Evolutionary conservation across 345 rosid species (phyloP), one percentile per base, ranked within the genome.

Genomic region (Brassica carinata): DNA sequence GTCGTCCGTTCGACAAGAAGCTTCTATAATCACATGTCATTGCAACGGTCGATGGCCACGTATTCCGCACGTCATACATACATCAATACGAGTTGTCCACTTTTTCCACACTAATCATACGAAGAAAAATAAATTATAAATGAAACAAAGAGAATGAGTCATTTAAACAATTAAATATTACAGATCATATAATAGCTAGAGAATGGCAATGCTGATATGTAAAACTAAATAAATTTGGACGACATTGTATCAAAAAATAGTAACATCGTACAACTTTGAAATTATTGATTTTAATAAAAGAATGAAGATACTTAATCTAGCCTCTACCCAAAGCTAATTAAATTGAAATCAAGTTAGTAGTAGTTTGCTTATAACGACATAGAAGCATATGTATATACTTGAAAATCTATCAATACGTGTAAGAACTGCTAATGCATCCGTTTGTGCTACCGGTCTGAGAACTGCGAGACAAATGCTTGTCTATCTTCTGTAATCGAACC

Each of bases 1-100:
- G 43, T 58, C 31, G 8, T 58, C 84, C 77, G 84, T 81, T 71
- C 81, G 45, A n/a, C 11, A 31, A 34, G 84, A 81, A 81, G 81
- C 74, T 81, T 76, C 84, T 57, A 64, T 81, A 53, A 43, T 70
- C 33, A 71, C 77, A 81, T 43, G 27, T 71, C 19, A 17, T 31
- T 19, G 15, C 14, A 40, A 59, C 30, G 19, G 53, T 76, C 80
- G 31, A 40, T 26, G 43, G 19, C 69, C 43, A 71, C 84, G 84
- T 59, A 71, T 43, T 31, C 7, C 68, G 17, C 64, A 58, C 81
- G 77, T 81, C 84, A 81, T 59, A 7, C 72, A 38, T 76, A 76
- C 81, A 26, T 81, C 80, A 76, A 30, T 31, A 74, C 53, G 38
- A 15, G 2, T 2, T 63, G 23, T 75, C 67, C 31, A 3, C 14